Conservation (phyloP, 345 rosid species). For the Viola odorata region DNA sequence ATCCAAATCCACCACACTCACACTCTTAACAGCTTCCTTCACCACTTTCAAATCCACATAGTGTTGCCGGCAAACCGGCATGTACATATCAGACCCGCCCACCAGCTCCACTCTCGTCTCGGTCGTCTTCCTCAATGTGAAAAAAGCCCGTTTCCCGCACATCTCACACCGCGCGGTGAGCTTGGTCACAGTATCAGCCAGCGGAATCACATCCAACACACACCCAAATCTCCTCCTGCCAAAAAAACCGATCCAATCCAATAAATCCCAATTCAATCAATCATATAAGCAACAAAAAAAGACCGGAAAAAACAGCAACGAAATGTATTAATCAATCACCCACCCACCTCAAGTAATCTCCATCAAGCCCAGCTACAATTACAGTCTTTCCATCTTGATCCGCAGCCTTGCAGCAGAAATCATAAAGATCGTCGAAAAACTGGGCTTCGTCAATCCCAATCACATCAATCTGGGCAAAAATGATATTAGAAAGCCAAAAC, state of each 20-base stretch:
- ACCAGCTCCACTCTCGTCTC: slow-evolving; percentile 64
- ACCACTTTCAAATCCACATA: slow-evolving; percentile 47
- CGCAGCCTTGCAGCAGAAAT: slow-evolving; percentile 81
- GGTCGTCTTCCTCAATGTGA: slow-evolving; percentile 62
- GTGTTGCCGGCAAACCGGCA: slow-evolving; percentile 90
- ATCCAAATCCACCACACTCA: neutral
- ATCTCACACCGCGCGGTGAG: slow-evolving; percentile 74
- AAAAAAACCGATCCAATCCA: slow-evolving; percentile 2
- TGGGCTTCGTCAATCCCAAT: slow-evolving; percentile 96
- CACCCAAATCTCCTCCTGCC: slow-evolving; percentile 82
- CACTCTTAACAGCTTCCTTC: slow-evolving; percentile 30
- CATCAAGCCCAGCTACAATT: slow-evolving; percentile 79
- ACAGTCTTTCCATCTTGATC: slow-evolving; percentile 74
- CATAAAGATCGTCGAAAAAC: slow-evolving; percentile 87
- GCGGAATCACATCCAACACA: slow-evolving; percentile 71
- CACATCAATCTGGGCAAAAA: slow-evolving; percentile 59
- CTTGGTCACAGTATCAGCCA: slow-evolving; percentile 76
- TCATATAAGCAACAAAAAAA: neutral
- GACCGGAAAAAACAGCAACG: too few relatives aligned
- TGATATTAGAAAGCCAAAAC: neutral
- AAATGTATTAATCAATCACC: neutral
- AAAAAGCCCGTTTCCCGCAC: slow-evolving; percentile 74
- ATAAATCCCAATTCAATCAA: neutral
- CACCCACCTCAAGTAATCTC: slow-evolving; percentile 74
- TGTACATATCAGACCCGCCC: slow-evolving; percentile 73